Conservation (phyloP, 140 eudicot species). For the Bidens hawaiensis region DNA sequence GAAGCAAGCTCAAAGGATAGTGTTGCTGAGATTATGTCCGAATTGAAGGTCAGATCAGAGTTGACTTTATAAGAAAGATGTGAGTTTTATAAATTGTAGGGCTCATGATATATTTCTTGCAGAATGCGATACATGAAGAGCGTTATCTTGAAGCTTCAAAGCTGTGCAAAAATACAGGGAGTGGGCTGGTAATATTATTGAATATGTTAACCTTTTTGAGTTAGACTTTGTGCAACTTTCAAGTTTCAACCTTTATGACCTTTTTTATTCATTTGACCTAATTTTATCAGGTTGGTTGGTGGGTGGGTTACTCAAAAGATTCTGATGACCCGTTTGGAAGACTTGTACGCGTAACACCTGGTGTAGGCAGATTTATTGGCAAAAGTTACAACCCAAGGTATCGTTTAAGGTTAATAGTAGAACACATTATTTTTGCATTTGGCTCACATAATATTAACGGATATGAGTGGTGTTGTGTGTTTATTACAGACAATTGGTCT, state of each 20-base stretch:
- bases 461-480: slow-evolving; percentile 11
- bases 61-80: slow-evolving; percentile 6
- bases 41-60: slow-evolving; percentile 55
- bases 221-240: neutral
- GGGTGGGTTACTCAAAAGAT: slow-evolving; percentile 94
- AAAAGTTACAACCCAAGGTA: slow-evolving; percentile 93
- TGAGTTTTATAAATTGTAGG: slow-evolving; percentile 3
- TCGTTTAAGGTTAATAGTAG: slow-evolving; percentile 4
- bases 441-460: slow-evolving; percentile 16
- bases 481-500: slow-evolving; percentile 72
- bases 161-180: slow-evolving; percentile 76
- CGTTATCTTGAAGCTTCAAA: slow-evolving; percentile 93
- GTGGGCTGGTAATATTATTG: slow-evolving; percentile 77
- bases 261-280: neutral
- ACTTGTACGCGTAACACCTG: slow-evolving; percentile 81
- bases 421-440: slow-evolving; percentile 1
- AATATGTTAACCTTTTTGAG: neutral
- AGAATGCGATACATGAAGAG: slow-evolving; percentile 88
- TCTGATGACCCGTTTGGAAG: slow-evolving; percentile 94
- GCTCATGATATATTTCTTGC: slow-evolving; percentile 32
- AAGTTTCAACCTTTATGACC: neutral
- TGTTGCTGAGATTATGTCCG: slow-evolving; percentile 80
- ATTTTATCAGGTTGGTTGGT: slow-evolving; percentile 88
- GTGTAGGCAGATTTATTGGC: slow-evolving; percentile 90
- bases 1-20: slow-evolving; percentile 81